Evolutionary conservation across 2,329 filamentous ascomycete genomes (phyloP).

Genomic region (Trichophaea hybrida): DNA sequence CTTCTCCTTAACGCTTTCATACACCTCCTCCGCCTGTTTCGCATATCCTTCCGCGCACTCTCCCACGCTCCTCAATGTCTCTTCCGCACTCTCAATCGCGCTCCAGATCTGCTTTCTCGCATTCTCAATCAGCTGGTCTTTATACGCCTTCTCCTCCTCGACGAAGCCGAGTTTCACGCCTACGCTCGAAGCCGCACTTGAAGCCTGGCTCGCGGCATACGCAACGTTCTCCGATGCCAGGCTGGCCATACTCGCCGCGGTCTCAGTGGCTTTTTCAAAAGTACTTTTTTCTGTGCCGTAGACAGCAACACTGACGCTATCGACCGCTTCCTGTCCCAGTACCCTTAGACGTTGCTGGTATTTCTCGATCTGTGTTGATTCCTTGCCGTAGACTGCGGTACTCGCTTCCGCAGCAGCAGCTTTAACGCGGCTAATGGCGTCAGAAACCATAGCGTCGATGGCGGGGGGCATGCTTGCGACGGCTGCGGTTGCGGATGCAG

Average conservation of each 20-base stretch:
- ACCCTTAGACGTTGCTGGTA: conserved; percentile 37
- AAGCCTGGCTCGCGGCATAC: not conserved
- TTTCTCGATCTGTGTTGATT: conserved; percentile 37
- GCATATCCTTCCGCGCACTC: conserved; percentile 4
- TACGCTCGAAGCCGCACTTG: not conserved
- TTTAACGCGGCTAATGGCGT: conserved; percentile 41
- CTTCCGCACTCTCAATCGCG: conserved; percentile 12
- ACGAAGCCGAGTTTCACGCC: not conserved
- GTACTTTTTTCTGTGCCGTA: conserved; percentile 42
- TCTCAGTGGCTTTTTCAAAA: conserved; percentile 35
- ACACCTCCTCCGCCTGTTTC: conserved; percentile 17
- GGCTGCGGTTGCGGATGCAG: conserved; percentile 28
- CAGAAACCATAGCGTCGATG: conserved; percentile 35
- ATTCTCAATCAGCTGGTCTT: conserved; percentile 6
- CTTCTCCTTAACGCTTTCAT: conserved; percentile 34
- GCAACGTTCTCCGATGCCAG: conserved; percentile 1
- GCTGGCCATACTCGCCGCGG: conserved; percentile 12
- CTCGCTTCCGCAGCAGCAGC: conserved; percentile 41
- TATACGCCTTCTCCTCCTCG: not conserved
- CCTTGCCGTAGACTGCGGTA: conserved; percentile 46
- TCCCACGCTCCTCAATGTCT: not conserved
- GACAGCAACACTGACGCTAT: conserved; percentile 42
- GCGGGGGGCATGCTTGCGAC: conserved; percentile 31
- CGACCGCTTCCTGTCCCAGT: not conserved
- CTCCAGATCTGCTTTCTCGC: not conserved